These are phyloP conservation scores for Candida palmyrensis DNA, from an alignment of 805 yeast genomes.

Conservation along the genomic window DNA sequence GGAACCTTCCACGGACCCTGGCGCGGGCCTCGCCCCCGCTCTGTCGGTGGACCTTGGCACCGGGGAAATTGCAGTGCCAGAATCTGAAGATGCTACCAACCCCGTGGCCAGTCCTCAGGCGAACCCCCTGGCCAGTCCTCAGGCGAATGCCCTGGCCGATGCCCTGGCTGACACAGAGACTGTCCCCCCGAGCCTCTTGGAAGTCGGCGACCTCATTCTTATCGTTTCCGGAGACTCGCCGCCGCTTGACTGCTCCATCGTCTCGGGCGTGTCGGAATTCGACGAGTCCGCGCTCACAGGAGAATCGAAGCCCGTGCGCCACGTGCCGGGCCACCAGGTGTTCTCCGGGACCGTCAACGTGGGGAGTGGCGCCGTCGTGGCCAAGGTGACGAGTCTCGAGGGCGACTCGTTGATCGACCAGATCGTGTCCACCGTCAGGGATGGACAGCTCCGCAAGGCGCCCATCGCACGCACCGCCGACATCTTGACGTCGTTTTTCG, in stretches of 20 bases:
- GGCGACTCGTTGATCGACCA: constrained; percentile 67
- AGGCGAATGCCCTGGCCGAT: too few relatives aligned
- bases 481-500: constrained; percentile 62
- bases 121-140: too few relatives aligned
- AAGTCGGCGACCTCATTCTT: constrained; percentile 46
- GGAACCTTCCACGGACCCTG: too few relatives aligned
- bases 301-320: constrained; percentile 56
- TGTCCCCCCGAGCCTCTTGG: constrained; percentile 41
- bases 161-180: constrained; percentile 18
- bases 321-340: constrained; percentile 56
- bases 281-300: constrained; percentile 63
- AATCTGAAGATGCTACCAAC: constrained; percentile 10
- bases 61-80: too few relatives aligned
- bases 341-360: constrained; percentile 69
- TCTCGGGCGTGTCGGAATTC: constrained; percentile 44
- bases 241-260: constrained; percentile 50
- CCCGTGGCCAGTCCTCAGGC: too few relatives aligned
- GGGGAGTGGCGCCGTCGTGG: constrained; percentile 51
- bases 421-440: constrained; percentile 63
- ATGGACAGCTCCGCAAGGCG: constrained; percentile 68
- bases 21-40: too few relatives aligned
- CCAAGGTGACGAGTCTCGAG: constrained; percentile 51
- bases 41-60: too few relatives aligned
- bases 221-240: constrained; percentile 56
- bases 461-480: constrained; percentile 74